Evolutionary conservation across 495 filamentous ascomycete genomes (phyloP).

Genomic region (Usnea hakonensis): DNA sequence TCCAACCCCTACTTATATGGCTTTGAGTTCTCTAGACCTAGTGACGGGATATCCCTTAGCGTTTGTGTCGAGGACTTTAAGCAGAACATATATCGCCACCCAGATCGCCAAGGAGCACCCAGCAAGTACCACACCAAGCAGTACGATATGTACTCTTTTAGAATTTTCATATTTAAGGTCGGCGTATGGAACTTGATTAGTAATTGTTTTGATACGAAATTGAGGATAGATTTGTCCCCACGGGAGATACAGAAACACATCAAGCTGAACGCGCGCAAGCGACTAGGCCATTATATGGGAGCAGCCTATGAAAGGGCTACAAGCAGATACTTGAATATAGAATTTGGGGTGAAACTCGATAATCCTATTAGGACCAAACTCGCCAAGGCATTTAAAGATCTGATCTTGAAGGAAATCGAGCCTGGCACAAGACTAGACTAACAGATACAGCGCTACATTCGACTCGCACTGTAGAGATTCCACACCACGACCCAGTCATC

Average conservation of each 20-base stretch:
- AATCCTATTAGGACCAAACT: slow-evolving; percentile 2
- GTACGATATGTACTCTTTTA: slow-evolving; percentile 1
- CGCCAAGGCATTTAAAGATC: background rate
- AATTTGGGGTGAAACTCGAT: slow-evolving; percentile 7
- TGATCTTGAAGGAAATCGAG: background rate
- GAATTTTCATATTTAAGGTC: no score
- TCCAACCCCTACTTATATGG: slow-evolving; percentile 3
- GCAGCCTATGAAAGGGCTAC: slow-evolving; percentile 3
- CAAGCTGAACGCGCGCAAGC: background rate
- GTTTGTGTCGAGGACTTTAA: background rate
- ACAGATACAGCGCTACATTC: background rate
- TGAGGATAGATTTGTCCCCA: no score
- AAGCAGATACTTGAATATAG: background rate
- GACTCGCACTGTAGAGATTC: background rate
- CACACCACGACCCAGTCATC: no score
- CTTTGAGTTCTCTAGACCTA: slow-evolving; percentile 7
- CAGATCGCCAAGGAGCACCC: slow-evolving; percentile 3
- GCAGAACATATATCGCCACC: slow-evolving; percentile 8
- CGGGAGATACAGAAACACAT: background rate
- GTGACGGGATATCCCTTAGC: background rate
- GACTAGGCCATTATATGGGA: slow-evolving; percentile 5
- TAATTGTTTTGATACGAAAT: no score
- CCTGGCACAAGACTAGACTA: background rate
- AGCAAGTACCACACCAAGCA: slow-evolving; percentile 6
- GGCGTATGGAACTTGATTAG: no score